Conservation (phyloP, 192 early-diverging fungal species). For the Polychytrium aggregatum region DNA sequence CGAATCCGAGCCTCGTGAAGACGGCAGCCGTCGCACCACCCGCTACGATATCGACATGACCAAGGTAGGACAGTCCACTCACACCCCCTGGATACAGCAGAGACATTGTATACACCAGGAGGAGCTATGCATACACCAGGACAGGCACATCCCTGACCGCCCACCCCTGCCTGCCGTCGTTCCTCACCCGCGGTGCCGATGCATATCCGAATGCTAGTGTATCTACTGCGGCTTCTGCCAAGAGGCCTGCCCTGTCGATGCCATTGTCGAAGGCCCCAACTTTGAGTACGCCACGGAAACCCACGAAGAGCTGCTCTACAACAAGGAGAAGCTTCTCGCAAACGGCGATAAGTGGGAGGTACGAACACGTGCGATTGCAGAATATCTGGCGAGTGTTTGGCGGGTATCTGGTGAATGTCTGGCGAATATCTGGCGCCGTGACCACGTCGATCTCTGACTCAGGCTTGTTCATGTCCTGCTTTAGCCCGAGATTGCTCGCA, state of each 20-base stretch:
- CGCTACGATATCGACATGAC: constrained; percentile 99
- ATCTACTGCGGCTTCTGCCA: constrained; percentile 97
- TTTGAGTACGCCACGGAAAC: constrained; percentile 96
- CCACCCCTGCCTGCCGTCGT: too few relatives aligned
- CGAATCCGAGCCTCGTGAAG: constrained; percentile 90
- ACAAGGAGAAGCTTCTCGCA: constrained; percentile 92
- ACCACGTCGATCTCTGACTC: background rate
- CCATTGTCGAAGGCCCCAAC: constrained; percentile 93
- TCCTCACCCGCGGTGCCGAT: too few relatives aligned
- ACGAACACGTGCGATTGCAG: too few relatives aligned
- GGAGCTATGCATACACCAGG: too few relatives aligned
- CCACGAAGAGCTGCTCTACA: constrained; percentile 94
- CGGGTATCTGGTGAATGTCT: too few relatives aligned
- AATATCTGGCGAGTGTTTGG: too few relatives aligned
- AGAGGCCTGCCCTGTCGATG: constrained; percentile 93
- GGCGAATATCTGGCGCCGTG: too few relatives aligned
- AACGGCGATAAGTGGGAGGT: constrained; percentile 99
- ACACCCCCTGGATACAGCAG: too few relatives aligned
- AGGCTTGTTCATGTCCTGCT: background rate
- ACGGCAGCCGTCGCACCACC: constrained; percentile 86
- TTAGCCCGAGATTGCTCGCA: constrained; percentile 38
- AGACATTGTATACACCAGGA: too few relatives aligned
- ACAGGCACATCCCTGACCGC: too few relatives aligned
- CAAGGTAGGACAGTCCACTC: too few relatives aligned
- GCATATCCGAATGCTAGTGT: constrained; percentile 12